Base-by-base conservation (phyloP, 805 yeast species). In the Wickerhamomyces pijperi region DNA sequence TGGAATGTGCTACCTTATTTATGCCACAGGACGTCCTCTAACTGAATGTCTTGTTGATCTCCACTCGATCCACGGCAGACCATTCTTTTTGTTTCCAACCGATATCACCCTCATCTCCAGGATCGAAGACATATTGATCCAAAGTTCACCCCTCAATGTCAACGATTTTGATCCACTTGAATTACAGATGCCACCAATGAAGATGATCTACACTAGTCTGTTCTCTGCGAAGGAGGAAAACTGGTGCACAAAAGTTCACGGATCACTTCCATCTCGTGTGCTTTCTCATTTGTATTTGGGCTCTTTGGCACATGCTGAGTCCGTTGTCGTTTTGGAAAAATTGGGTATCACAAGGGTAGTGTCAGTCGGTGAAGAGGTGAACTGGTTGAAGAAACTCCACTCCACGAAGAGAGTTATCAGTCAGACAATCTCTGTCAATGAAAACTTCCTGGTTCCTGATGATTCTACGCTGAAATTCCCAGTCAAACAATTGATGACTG, bases 221-320 rank as follows among this genome's bases (percentile, higher is more conserved):
- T 59, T 61, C 37, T 40, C 54, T 5, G 40, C 52, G 5, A 53
- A 53, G 31, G 50, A 54, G 4, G 29, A 37, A 13, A 45, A 46
- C 16, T 58, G 61, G 61, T 50, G 45, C 35, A 50, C 57, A 19
- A 51, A 51, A 37, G 37, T 59, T 15, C 42, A 68, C 54, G 87
- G 97, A 19, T 68, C 94, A 2, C 54, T 90, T 19, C 97, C 97
- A 1, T 86, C 96, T 0, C 64, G 83, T 38, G 80, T 90, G 4
- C 59, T 88, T 39, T 83, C 90, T 1, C 88, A 88, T 57, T 58
- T 90, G 44, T 90, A 87, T 52, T 64, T 90, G 39, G 97, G 97
- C 1, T 79, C 92, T 3, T 63, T 87, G 39, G 72, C 61, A 36
- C 96, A 90, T 61, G 97, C 97, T 4, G 77, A 76, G 41, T 74